Evolutionary conservation across 306 rosid species (phyloP).

Genomic region (Adenanthera pavonina): DNA sequence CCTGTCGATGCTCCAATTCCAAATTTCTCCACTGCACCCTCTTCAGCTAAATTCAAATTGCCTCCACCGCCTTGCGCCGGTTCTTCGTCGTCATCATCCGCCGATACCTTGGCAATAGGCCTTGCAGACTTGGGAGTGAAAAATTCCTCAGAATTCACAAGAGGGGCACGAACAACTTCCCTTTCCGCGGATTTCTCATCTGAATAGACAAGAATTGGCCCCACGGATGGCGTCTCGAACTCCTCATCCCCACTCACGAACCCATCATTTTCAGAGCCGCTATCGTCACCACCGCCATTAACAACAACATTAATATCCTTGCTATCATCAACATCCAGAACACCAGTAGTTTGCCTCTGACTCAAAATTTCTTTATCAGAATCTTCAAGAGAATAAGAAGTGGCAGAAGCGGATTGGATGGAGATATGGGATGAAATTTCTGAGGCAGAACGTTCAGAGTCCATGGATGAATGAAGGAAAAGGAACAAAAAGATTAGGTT

Average conservation of each 20-base stretch:
- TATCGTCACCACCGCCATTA: constrained; percentile 32
- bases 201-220: constrained; percentile 49
- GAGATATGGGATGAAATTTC: neutral
- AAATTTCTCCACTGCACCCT: constrained; percentile 35
- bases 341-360: constrained; percentile 16
- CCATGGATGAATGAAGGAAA: constrained; percentile 43
- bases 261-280: constrained; percentile 64
- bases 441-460: constrained; percentile 33
- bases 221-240: constrained; percentile 46
- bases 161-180: constrained; percentile 20
- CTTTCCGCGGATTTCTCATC: constrained; percentile 23
- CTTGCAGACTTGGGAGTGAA: constrained; percentile 43
- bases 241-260: constrained; percentile 71
- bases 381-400: constrained; percentile 33
- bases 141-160: constrained; percentile 39
- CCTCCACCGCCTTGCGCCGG: constrained; percentile 33
- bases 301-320: constrained; percentile 11
- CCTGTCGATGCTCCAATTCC: constrained; percentile 34
- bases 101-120: constrained; percentile 60
- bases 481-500: neutral
- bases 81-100: constrained; percentile 57
- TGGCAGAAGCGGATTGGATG: constrained; percentile 42
- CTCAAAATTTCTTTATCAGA: constrained; percentile 29
- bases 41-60: constrained; percentile 28
- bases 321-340: constrained; percentile 12